Base-by-base conservation (phyloP, 208 protist species). In the Trypanosoma avium region DNA sequence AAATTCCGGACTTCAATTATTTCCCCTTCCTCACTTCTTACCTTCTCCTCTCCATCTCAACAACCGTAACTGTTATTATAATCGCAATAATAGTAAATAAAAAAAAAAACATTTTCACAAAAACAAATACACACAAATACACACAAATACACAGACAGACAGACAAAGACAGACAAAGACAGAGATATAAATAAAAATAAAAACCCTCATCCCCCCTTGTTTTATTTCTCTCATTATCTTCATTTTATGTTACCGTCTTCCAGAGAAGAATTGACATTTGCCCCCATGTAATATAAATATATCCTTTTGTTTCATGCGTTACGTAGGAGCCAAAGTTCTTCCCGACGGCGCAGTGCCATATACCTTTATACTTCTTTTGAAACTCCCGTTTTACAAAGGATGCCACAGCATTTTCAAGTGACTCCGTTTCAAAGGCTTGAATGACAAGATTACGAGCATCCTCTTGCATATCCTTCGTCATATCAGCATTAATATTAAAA, bases 301-400 rank as follows among this genome's bases (percentile, higher is more conserved):
- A 99, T 21, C 82, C 82, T 71, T 96, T 97, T 61, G 98, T 99
- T 76, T 99, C 99, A 75, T 99, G 99, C 0, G 98, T 99, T 17
- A 99, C 98, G 72, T 98, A 99, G 27, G 98, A 99, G 43, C 99
- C 99, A 83, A 99, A 99, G 87, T 99, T 99, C 65, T 98, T 91
- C 45, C 99, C 99, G n/a, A 99, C 98, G 61, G 99, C 98, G 84
- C 98, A 99, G 83, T 99, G 99, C 98, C 98, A 99, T 7, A 92
- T 47, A 4, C 90, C 90, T 35, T 93, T 91, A 76, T 95, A 92
- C 73, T 93, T 93, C 61, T 86, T 86, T 24, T 85, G 67, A 55
- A 95, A 92, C 73, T 95, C 86, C 7, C 76, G 71, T 78, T 95
- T 95, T n/a, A 95, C 79, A 61, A 83, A 71, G 29, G 86, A 90